A percentile compares a stretch with the other conserved stretches of the same genome.
Evolutionary conservation across 2,329 filamentous ascomycete genomes (phyloP).

Genomic region (Ceratocystis colombiana): DNA sequence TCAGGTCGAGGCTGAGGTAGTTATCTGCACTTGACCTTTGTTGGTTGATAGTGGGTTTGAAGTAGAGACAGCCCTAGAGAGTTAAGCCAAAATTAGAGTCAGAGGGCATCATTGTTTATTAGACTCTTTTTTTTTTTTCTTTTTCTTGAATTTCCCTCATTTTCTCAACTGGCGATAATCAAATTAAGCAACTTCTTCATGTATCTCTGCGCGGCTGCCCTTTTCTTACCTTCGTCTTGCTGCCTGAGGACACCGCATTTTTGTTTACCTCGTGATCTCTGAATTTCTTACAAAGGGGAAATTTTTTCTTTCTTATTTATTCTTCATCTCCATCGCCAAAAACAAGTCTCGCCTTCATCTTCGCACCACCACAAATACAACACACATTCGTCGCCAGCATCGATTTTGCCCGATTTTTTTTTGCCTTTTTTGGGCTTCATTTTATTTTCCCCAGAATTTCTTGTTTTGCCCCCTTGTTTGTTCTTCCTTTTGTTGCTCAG

Average conservation of each 20-base stretch:
- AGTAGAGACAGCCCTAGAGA: neutral
- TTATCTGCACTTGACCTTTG: neutral
- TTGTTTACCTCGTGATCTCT: constrained; percentile 11
- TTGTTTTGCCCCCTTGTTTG: constrained; percentile 6
- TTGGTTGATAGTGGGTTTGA: neutral
- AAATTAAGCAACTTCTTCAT: neutral
- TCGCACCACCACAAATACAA: neutral
- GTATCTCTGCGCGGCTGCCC: neutral
- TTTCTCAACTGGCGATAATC: neutral
- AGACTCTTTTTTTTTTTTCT: too few relatives aligned
- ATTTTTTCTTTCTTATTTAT: neutral
- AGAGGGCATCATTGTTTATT: too few relatives aligned
- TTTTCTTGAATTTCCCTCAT: too few relatives aligned
- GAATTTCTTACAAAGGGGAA: neutral
- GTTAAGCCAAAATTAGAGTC: too few relatives aligned
- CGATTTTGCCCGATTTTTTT: constrained; percentile 5
- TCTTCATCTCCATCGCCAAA: neutral
- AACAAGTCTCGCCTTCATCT: neutral
- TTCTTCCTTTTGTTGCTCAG: constrained; percentile 11
- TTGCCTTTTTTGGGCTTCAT: constrained; percentile 9
- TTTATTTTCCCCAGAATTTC: constrained; percentile 15
- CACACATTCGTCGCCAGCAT: constrained; percentile 1
- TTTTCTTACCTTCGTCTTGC: neutral
- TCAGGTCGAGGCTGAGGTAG: too few relatives aligned
- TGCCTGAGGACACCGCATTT: constrained; percentile 1